Evolutionary conservation across 495 filamentous ascomycete species (phyloP).

Genomic region (Neurospora sp.): DNA sequence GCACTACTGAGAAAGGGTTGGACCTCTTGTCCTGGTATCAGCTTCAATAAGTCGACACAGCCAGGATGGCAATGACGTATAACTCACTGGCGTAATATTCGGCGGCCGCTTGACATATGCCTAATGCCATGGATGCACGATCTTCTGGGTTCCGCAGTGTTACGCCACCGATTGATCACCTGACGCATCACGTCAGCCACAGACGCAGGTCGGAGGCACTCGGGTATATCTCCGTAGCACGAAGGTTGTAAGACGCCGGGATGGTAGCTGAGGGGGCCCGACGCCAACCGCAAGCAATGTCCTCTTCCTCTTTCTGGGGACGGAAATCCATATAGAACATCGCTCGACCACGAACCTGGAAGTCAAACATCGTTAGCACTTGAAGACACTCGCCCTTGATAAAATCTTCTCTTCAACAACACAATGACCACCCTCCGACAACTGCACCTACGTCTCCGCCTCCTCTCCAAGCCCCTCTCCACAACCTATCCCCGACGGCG

Average conservation of each 20-base stretch:
- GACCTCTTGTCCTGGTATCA: not conserved
- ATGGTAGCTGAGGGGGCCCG: not conserved
- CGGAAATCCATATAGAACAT: not conserved
- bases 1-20: not conserved
- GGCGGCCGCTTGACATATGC: too few relatives aligned
- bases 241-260: not conserved
- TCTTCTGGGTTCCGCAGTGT: not conserved
- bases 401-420: not conserved
- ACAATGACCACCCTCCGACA: not conserved
- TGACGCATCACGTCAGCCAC: not conserved
- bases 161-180: not conserved
- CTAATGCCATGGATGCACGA: not conserved
- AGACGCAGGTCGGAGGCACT: not conserved
- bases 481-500: not conserved
- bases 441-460: not conserved
- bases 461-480: not conserved
- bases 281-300: not conserved
- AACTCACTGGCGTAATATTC: not conserved
- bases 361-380: not conserved
- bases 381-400: not conserved
- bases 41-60: not conserved
- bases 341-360: not conserved
- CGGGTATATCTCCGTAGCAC: not conserved
- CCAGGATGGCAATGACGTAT: not conserved
- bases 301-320: not conserved